Evolutionary conservation across 768 basidiomycete species (phyloP), one percentile per base, ranked within the genome.

Genomic region (Tylopilus subfusipes): DNA sequence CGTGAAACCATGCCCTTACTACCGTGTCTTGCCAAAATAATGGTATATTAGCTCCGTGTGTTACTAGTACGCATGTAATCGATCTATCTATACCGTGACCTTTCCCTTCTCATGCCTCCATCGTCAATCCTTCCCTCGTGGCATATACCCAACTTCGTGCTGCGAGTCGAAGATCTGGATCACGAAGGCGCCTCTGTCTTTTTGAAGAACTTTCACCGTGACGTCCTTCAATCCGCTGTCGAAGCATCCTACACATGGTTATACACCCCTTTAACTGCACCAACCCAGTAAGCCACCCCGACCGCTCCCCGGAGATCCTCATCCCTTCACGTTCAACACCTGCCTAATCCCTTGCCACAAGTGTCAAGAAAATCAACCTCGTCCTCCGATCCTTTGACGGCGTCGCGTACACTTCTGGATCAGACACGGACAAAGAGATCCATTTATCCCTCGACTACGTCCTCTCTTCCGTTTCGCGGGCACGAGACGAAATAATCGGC

Each of bases 401-500:
- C 30, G 82, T 89, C 11, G 90, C 90, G 30, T 76, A 87, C 67
- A 86, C 88, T 0, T 75, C 64, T 34, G 87, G 88, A 51, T 73
- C 75, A 0, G 58, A 67, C n/a, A 60, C 70, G 2, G 74, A 82
- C 67, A 91, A 92, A 72, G 85, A 90, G 70, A 84, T 91, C 29
- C 83, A 88, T 63, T 76, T 90, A 46, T 85, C 87, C 8, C 77
- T 86, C 22, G 76, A 84, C 45, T 81, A 90, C 69, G 77, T 91
- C 68, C 70, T 71, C 48, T 72, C 75, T 49, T 71, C 68, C 31
- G 63, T 64, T 14, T 51, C 71, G 53, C 72, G 76, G 38, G 75
- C 81, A 50, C 63, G 70, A 27, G 77, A 85, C 44, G 89, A 92
- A 71, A 84, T 90, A 46, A 58, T 72, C 39, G 90, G 89, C 5